Conservation (phyloP, 2,329 filamentous ascomycete genomes). For the Fusarium sp. region DNA sequence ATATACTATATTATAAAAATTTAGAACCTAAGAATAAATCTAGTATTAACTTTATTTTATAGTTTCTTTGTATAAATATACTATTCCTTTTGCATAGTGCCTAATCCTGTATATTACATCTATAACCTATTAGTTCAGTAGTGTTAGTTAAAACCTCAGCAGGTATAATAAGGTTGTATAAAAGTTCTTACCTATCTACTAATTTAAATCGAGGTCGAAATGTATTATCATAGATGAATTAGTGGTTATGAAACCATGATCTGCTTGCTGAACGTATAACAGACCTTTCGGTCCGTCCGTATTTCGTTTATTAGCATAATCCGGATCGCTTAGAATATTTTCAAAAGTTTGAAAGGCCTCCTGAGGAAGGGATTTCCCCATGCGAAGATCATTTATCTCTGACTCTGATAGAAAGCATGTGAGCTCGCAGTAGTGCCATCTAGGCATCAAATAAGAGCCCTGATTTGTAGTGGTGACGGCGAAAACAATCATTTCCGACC, state of each 20-base stretch:
- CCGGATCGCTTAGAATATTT: not conserved
- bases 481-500: not conserved
- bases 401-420: not conserved
- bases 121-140: no score
- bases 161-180: no score
- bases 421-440: not conserved
- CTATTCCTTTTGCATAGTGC: no score
- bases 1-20: no score
- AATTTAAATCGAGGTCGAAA: not conserved
- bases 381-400: not conserved
- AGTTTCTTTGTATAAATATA: no score
- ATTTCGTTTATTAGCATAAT: accelerated
- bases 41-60: no score
- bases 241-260: not conserved
- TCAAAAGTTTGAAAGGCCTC: not conserved
- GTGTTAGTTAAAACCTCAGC: no score
- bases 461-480: accelerated
- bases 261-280: not conserved
- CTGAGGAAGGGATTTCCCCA: not conserved
- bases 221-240: not conserved
- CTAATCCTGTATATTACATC: no score
- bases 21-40: no score
- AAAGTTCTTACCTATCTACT: not conserved
- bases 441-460: not conserved
- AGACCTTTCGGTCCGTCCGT: not conserved